A percentile compares a stretch with the other conserved stretches of the same genome.
Evolutionary conservation across 305 asterid genomes (phyloP).

Genomic region (Striga hermonthica): DNA sequence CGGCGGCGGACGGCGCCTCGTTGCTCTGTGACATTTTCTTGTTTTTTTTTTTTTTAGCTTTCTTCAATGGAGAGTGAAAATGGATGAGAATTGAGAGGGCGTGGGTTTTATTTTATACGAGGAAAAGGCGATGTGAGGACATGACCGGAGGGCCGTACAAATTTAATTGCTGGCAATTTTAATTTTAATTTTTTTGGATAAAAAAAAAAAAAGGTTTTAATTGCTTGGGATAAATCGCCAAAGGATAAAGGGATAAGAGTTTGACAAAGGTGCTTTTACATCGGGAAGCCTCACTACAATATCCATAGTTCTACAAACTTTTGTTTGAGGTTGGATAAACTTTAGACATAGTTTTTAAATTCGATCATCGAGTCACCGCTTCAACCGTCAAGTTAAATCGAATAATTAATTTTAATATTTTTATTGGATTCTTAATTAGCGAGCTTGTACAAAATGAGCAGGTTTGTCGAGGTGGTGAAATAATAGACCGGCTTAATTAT

Average conservation of each 20-base stretch:
- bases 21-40: slow-evolving; percentile 37
- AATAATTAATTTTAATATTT: too few relatives aligned
- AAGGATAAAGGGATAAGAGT: neutral
- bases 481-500: too few relatives aligned
- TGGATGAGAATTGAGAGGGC: slow-evolving; percentile 23
- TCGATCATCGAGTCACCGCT: too few relatives aligned
- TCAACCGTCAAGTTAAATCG: too few relatives aligned
- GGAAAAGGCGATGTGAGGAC: slow-evolving; percentile 34
- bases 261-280: too few relatives aligned
- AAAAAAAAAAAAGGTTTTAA: neutral
- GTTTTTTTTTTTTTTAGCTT: neutral
- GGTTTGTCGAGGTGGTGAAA: too few relatives aligned
- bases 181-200: neutral
- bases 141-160: slow-evolving; percentile 51
- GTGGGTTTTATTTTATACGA: slow-evolving; percentile 35
- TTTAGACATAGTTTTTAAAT: too few relatives aligned
- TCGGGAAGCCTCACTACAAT: too few relatives aligned
- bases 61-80: neutral
- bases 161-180: slow-evolving; percentile 12
- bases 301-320: too few relatives aligned
- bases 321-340: too few relatives aligned
- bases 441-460: too few relatives aligned
- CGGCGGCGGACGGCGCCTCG: slow-evolving; percentile 40
- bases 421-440: too few relatives aligned
- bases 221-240: neutral